Evolutionary conservation across 352 stramenopile species (phyloP), one percentile per base, ranked within the genome.

Genomic region (Pelagophyceae sp.): DNA sequence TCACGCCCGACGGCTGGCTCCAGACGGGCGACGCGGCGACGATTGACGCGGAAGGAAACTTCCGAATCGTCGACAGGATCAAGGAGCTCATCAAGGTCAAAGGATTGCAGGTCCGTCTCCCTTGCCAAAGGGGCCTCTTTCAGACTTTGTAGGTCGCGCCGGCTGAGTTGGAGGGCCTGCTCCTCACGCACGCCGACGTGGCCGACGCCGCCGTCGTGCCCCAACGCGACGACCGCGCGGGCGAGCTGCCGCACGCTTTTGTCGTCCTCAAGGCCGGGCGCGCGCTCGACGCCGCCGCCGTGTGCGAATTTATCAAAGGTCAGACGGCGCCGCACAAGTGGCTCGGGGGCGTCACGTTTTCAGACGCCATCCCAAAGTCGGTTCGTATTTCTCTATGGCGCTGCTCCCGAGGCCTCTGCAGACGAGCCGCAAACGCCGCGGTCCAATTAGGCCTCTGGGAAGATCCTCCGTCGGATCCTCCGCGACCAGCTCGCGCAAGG

Each of bases 81-180:
- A 97, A 97, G 86, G 92, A 97, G 81, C 84, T 97, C 54, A 97
- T 97, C 83, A 97, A 97, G 85, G 92, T 95, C 77, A 94, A 94
- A 77, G 93, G 92, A 0, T 92, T 93, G 71, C 91, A 94, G 81
- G n/a, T n/a, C n/a, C n/a, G n/a, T n/a, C n/a, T n/a, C n/a, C n/a
- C n/a, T n/a, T n/a, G n/a, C n/a, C n/a, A n/a, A n/a, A n/a, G n/a
- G n/a, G n/a, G n/a, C n/a, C n/a, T n/a, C n/a, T n/a, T n/a, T n/a
- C n/a, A n/a, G n/a, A n/a, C n/a, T n/a, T n/a, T n/a, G n/a, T n/a
- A n/a, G n/a, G 88, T 97, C 20, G 88, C 91, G 17, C 93, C 92
- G 23, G 92, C 91, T 0, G 93, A 97, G 80, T 83, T 97, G 31
- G 93, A 97, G 82, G 91, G 92, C 32, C 80, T 96, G 11, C 61